Percentiles rank a stretch among this genome's conserved stretches.
Evolutionary conservation across 148 eudicot species (phyloP).

Genomic region (Tetragonia tetragonoides): DNA sequence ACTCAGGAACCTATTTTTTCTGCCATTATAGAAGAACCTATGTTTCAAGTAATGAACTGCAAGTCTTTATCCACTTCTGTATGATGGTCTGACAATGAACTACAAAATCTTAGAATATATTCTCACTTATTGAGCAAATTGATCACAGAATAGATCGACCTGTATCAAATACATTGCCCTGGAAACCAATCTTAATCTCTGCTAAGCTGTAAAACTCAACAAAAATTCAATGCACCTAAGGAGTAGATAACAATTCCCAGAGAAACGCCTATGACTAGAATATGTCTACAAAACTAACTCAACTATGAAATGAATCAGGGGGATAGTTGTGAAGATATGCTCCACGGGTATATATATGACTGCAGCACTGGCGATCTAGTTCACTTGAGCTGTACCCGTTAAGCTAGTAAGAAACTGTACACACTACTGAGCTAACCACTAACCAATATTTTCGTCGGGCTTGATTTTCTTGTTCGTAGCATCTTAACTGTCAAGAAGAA

Average conservation of each 20-base stretch:
- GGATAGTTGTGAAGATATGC: background rate
- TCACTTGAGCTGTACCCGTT: background rate
- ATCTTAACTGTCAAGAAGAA: background rate
- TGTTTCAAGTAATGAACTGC: too few species aligned
- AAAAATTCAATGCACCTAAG: background rate
- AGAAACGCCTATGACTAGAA: background rate
- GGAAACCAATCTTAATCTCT: background rate
- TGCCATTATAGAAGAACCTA: too few species aligned
- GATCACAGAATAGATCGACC: background rate
- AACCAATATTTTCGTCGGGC: background rate
- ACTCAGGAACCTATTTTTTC: too few species aligned
- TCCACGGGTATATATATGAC: background rate
- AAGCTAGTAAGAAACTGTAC: conserved; percentile 1
- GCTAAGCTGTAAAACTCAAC: background rate
- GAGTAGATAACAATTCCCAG: background rate
- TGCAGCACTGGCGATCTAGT: background rate
- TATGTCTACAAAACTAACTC: background rate
- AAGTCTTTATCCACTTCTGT: too few species aligned
- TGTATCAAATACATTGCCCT: background rate
- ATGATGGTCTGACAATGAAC: too few species aligned
- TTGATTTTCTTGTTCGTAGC: background rate
- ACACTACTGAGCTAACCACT: background rate
- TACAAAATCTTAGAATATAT: too few species aligned
- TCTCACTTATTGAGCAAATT: background rate
- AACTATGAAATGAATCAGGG: background rate